These are phyloP conservation scores for Santalum album DNA, from an alignment of 164 flowering plant species.

Conservation along the genomic window DNA sequence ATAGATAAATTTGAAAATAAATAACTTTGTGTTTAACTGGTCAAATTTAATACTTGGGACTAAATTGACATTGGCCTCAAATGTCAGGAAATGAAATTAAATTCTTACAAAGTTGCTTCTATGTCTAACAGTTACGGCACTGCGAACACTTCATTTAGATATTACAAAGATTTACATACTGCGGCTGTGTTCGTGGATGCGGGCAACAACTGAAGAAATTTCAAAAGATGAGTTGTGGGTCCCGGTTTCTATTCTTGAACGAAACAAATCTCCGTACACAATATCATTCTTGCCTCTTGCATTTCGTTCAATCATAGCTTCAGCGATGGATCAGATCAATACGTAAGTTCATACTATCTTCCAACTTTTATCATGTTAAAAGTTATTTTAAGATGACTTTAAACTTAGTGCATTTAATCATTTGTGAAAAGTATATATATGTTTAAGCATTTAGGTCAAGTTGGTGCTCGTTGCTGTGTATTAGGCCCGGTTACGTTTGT, in stretches of 20 bases:
- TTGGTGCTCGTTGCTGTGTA: too few species aligned
- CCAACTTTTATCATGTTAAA: neutral
- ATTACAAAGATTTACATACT: slow-evolving; percentile 70
- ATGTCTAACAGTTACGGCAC: slow-evolving; percentile 45
- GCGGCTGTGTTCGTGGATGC: slow-evolving; percentile 96
- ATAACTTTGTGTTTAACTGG: too few species aligned
- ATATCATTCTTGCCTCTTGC: slow-evolving; percentile 88
- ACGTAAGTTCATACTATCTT: slow-evolving; percentile 40
- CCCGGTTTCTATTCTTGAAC: slow-evolving; percentile 84
- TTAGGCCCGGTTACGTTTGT: too few species aligned
- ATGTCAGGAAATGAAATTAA: too few species aligned
- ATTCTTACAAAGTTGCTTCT: neutral
- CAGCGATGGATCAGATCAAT: slow-evolving; percentile 87
- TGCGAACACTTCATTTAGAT: slow-evolving; percentile 63
- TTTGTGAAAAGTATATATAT: too few species aligned
- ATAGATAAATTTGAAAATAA: too few species aligned
- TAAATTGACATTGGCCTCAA: too few species aligned
- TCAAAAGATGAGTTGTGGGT: slow-evolving; percentile 85
- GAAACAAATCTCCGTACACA: slow-evolving; percentile 85
- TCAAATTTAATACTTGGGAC: too few species aligned
- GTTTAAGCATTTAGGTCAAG: too few species aligned
- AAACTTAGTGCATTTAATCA: too few species aligned
- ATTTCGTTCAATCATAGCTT: slow-evolving; percentile 56
- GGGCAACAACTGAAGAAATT: slow-evolving; percentile 65
- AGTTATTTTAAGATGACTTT: too few species aligned